phyloP scores from a whole-genome alignment of 495 filamentous ascomycete genomes.

The Cercophora sp. region DNA sequence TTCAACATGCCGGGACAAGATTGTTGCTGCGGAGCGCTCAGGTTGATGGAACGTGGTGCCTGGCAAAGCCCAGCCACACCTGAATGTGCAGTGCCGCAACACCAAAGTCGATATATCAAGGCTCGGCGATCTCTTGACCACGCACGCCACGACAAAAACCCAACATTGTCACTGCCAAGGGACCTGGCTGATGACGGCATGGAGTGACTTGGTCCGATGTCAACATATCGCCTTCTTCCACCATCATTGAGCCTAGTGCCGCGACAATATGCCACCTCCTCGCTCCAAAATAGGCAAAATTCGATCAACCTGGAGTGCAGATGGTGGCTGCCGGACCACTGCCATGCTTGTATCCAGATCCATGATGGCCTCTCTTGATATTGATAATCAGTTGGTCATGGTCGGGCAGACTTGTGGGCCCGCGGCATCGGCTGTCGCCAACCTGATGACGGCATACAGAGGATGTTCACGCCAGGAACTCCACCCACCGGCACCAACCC shows the following conservation, averaged over 20 bases:
- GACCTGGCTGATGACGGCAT: slow-evolving; percentile 8
- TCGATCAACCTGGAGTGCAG: slow-evolving; percentile 13
- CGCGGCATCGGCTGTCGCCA: too few species aligned
- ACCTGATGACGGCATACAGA: too few species aligned
- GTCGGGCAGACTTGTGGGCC: background rate
- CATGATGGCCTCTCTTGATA: slow-evolving; percentile 11
- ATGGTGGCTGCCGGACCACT: slow-evolving; percentile 12
- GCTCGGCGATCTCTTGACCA: slow-evolving; percentile 5
- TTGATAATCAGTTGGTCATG: slow-evolving; percentile 13
- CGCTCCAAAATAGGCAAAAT: slow-evolving; percentile 26
- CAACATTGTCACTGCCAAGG: too few species aligned
- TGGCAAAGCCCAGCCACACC: too few species aligned
- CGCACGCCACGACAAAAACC: slow-evolving; percentile 2
- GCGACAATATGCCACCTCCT: slow-evolving; percentile 18
- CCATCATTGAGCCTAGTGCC: slow-evolving; percentile 26
- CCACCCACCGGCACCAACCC: too few species aligned
- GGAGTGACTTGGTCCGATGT: slow-evolving; percentile 14
- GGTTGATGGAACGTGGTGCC: too few species aligned
- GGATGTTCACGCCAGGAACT: too few species aligned
- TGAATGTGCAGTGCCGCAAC: too few species aligned
- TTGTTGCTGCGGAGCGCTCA: too few species aligned
- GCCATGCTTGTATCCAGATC: slow-evolving; percentile 2
- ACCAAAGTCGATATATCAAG: background rate
- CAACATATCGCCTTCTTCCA: slow-evolving; percentile 14
- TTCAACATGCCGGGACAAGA: too few species aligned